Evolutionary conservation across 441 rosid species (phyloP), one percentile per base, ranked within the genome.

Genomic region (Isatis lusitanica): DNA sequence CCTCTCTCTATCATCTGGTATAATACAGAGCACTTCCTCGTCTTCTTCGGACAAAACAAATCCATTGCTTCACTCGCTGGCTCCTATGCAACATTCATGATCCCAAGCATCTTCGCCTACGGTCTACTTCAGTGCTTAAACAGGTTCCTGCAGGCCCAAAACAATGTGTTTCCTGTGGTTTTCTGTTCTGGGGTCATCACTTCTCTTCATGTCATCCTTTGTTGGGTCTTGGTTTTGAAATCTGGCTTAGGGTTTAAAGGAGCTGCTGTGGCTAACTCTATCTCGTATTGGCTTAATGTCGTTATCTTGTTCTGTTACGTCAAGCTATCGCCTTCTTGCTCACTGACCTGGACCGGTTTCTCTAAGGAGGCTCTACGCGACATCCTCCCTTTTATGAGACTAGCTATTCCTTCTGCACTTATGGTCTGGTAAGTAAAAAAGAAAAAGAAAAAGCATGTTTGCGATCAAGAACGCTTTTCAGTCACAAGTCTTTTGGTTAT

Each of bases 121-220:
- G 87, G 79, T 13, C 53, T 87, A 31, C 86, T 80, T 31, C 80
- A 85, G 44, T 85, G 86, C 63, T 76, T 71, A 5, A 68, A 77
- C 48, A 83, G 83, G 78, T 85, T 87, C 74, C 51, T 87, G 35
- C 89, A 85, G 51, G 71, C 87, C 9, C 91, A 87, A 50, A 82
- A 66, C 78, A 78, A 66, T 42, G 84, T 87, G 7, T 42, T 79
- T 39, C 87, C 89, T 10, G 74, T 85, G 85, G 51, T 85, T 82
- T 12, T 85, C 13, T 57, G 43, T 68, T 71, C 91, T 2, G 89
- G 80, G 64, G n/a, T 73, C 9, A 75, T 78, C 5, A 71, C 86
- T 30, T 50, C 63, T 5, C 53, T 83, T 17, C 91, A 87, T 73
- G 7, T 83, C 3, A 10, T 78, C 17, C 15, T 78, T 7, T 87